Base-by-base conservation (phyloP, 805 yeast genomes). In the Priceomyces carsonii region DNA sequence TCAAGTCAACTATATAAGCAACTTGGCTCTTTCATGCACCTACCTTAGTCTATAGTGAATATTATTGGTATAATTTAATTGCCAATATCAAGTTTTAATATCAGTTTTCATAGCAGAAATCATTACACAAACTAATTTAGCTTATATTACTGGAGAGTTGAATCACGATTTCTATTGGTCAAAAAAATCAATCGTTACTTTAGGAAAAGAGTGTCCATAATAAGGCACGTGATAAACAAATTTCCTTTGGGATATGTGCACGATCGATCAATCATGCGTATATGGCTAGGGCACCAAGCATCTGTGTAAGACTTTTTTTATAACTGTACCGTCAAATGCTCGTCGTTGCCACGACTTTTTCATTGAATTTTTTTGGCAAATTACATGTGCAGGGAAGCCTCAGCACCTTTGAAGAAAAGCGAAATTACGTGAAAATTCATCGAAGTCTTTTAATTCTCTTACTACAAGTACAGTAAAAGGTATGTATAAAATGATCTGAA, bases 401-500 rank as follows among this genome's bases (percentile, higher is more conserved):
- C 18, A 26, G 8, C 17, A 26, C n/a, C 6, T 6, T 14, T 10
- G 17, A 26, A 13, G 8, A 15, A 26, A 19, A 26, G n/a, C n/a
- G n/a, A n/a, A n/a, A n/a, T n/a, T 26, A 16, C 12, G 14, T 21
- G 33, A 29, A 29, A 29, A 18, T 29, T 29, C 24, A 29, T 5
- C 12, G 19, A 13, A 10, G 5, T 15, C 24, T 29, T 29, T 29
- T 20, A 16, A 19, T 17, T 29, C 24, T 29, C 22, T 26, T 26
- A n/a, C n/a, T n/a, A 5, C 25, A 37, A 34, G 39, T 43, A 45
- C 39, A 45, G 28, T 36, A 40, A 45, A 40, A 42, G 45, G 49
- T 45, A 45, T 45, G 49, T 45, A 33, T 28, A n/a, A 16, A 21
- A 17, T 31, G n/a, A 18, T 18, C 35, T n/a, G n/a, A n/a, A n/a